phyloP scores from a whole-genome alignment of 371 early-diverging fungal species.

The Mucor lusitanicus region DNA sequence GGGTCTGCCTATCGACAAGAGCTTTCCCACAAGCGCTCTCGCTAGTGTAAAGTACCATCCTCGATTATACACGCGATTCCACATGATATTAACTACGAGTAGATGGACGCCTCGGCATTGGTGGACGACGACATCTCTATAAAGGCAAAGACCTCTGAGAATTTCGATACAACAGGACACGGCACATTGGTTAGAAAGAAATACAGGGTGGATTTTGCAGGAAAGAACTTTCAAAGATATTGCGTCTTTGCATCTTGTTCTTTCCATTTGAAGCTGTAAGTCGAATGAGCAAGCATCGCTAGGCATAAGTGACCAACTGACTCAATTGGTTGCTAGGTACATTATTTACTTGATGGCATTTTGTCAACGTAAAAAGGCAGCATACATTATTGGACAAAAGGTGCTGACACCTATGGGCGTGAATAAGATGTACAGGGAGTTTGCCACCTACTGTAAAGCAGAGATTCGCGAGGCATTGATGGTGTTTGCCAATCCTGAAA shows the following conservation, averaged over 20 bases:
- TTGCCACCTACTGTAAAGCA: slow-evolving; percentile 53
- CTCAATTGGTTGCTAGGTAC: slow-evolving; percentile 8
- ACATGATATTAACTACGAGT: neutral
- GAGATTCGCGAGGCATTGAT: slow-evolving; percentile 56
- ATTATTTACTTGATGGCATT: slow-evolving; percentile 29
- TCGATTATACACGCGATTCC: neutral
- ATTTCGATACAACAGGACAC: slow-evolving; percentile 8
- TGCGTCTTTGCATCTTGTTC: slow-evolving; percentile 42
- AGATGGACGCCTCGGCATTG: slow-evolving; percentile 1
- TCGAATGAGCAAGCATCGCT: too few species aligned
- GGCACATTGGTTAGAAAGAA: slow-evolving; percentile 28
- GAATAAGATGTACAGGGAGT: slow-evolving; percentile 59
- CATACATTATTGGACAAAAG: slow-evolving; percentile 48
- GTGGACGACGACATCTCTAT: neutral
- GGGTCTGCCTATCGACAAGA: slow-evolving; percentile 36
- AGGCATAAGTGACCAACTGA: neutral
- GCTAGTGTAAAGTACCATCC: slow-evolving; percentile 14
- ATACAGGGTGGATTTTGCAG: slow-evolving; percentile 44
- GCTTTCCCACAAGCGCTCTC: slow-evolving; percentile 28
- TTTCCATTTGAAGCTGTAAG: slow-evolving; percentile 40
- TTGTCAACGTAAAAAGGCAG: slow-evolving; percentile 46
- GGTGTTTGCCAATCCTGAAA: slow-evolving; percentile 53
- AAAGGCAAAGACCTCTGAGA: neutral
- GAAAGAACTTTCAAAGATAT: slow-evolving; percentile 45
- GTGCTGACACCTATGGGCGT: slow-evolving; percentile 61